Percentiles rank a stretch among this genome's conserved stretches.
phyloP scores from a whole-genome alignment of 2,329 filamentous ascomycete genomes.

The Teratosphaeria nubilosa region DNA sequence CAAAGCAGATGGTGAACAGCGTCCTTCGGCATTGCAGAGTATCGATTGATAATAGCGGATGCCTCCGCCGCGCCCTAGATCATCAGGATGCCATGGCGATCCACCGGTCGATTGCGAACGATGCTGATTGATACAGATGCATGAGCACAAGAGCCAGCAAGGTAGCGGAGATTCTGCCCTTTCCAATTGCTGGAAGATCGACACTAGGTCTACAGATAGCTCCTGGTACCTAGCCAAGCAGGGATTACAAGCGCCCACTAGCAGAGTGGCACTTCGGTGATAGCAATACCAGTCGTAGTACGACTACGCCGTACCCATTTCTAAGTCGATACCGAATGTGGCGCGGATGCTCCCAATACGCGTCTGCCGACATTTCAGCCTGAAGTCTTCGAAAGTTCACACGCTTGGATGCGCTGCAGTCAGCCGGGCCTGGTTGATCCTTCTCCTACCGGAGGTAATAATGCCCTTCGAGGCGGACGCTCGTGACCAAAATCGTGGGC shows the following conservation, averaged over 20 bases:
- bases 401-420: background rate
- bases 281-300: background rate
- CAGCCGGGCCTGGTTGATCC: background rate
- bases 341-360: background rate
- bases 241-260: background rate
- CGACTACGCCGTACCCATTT: background rate
- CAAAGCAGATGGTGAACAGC: background rate
- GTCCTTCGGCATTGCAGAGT: background rate
- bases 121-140: slow-evolving; percentile 12
- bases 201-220: background rate
- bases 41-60: slow-evolving; percentile 7
- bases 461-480: background rate
- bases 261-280: background rate
- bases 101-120: slow-evolving; percentile 12
- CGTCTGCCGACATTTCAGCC: background rate
- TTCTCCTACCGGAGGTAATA: background rate
- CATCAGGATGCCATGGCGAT: slow-evolving; percentile 5
- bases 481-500: background rate
- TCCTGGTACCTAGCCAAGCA: background rate
- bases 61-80: slow-evolving; percentile 10
- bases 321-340: background rate
- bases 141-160: slow-evolving; percentile 16
- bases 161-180: slow-evolving; percentile 22
- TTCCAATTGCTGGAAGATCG: slow-evolving; percentile 8
- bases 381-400: background rate